Evolutionary conservation across 306 rosid species (phyloP), one percentile per base, ranked within the genome.

Genomic region (Inga oerstediana): DNA sequence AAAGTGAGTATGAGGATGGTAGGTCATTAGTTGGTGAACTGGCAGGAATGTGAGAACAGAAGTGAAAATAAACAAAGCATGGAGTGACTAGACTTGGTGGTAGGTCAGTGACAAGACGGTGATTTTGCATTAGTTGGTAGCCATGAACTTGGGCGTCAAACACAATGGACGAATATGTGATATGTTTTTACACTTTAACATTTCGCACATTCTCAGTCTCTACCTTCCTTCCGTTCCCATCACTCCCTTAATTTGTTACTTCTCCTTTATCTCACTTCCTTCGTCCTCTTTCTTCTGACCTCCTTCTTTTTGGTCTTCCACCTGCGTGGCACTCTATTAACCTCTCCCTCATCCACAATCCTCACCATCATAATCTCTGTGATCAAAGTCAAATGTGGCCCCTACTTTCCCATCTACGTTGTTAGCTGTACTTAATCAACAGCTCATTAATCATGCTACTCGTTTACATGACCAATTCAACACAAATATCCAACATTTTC

Each of bases 241-340:
- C 79, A 54, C 68, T 10, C 19, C 51, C 8, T 39, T 39, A 6
- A 39, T 39, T 22, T 16, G 52, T 67, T 84, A 72, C 70, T 61
- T 54, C 59, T 72, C 41, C 19, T 8, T 27, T 22, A 45, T 64
- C 70, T 27, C 22, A 39, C 41, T 72, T 72, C 76, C 76, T 45
- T 72, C 52, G 27, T 39, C 70, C 70, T 20, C 16, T 52, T 75
- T 54, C 59, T 16, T 13, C n/a, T 76, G 80, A 58, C 80, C 35
- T 76, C 45, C 45, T 76, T n/a, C 39, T 24, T 20, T 58, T 59
- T 76, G 71, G 80, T 7, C 2, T 4, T 6, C 2, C 6, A 0
- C 4, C 19, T 52, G 20, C 79, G 79, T 35, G 79, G 68, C 79
- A 62, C 7, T 10, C 68, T 35, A 20, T 54, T 19, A 4, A 34